A percentile compares a stretch with the other conserved stretches of the same genome.
These are phyloP conservation scores for Trypanosoma scelopori DNA, from an alignment of 208 protist species.

Conservation along the genomic window DNA sequence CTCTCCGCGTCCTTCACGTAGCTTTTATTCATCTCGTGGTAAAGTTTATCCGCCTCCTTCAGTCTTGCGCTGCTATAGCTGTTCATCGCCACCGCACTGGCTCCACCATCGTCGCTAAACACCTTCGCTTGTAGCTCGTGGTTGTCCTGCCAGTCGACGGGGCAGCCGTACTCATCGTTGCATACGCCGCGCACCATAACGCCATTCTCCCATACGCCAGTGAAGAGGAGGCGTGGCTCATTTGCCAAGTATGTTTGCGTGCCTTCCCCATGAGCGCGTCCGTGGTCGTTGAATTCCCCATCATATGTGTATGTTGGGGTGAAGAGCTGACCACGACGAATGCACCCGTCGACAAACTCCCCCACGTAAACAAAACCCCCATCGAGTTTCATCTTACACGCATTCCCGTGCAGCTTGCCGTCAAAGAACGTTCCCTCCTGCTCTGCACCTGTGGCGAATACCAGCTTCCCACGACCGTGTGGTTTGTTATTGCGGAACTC, in stretches of 20 bases:
- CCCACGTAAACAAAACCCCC: conserved; percentile 90
- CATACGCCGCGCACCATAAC: conserved; percentile 77
- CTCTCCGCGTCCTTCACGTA: conserved; percentile 73
- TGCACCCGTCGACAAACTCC: conserved; percentile 81
- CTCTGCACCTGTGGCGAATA: conserved; percentile 72
- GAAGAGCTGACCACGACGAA: conserved; percentile 80
- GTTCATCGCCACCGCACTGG: conserved; percentile 71
- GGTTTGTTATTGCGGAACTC: conserved; percentile 83
- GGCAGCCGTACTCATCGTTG: conserved; percentile 81
- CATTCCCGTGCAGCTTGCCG: conserved; percentile 83
- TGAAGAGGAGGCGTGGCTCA: conserved; percentile 82
- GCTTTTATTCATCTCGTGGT: conserved; percentile 69
- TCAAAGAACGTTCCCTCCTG: conserved; percentile 88
- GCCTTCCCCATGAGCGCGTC: conserved; percentile 83
- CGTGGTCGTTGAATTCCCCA: conserved; percentile 89
- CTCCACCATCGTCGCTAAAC: conserved; percentile 57
- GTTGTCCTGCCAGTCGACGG: conserved; percentile 91
- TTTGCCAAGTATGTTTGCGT: conserved; percentile 87
- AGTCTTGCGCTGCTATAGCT: conserved; percentile 75
- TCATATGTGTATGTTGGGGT: conserved; percentile 91
- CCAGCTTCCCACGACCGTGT: conserved; percentile 76
- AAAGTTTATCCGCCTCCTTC: conserved; percentile 70
- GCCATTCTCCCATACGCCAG: conserved; percentile 85
- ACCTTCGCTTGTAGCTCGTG: conserved; percentile 71
- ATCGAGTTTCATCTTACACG: conserved; percentile 90